Evolutionary conservation across 1,284 basidiomycete genomes (phyloP), one percentile per base, ranked within the genome.

Genomic region (Cutaneotrichosporon daszewskae): DNA sequence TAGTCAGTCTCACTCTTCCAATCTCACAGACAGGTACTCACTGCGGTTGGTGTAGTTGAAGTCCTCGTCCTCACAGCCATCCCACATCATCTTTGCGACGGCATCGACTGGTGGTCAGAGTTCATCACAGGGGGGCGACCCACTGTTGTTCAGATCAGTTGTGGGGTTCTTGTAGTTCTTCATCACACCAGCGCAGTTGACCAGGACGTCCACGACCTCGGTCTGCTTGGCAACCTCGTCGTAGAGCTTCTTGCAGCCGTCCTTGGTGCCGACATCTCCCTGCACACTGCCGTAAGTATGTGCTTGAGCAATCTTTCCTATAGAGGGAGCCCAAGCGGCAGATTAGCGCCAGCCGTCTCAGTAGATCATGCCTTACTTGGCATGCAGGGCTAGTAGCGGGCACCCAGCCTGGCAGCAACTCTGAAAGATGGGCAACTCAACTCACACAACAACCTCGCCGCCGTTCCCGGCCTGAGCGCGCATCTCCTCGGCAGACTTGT

Each of bases 211-310:
- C 18, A 68, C 42, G 10, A 49, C 52, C 4, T 49, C 40, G 11
- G 56, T 56, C 37, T 60, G 57, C 10, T 45, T 55, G 9, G 54
- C 54, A 18, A 68, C 53, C 3, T 56, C 52, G 7, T 62, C 58
- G 24, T 57, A 59, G 27, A 68, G 59, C 25, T 57, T 59, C 40
- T 52, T 50, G 38, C 58, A 58, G 10, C 58, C 57, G 11, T 57
- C 57, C 47, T 70, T 70, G 38, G 64, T 59, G 2, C 59, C 51
- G 3, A 72, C 62, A 39, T 72, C 69, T 9, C 66, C 69, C 39
- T 64, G 59, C n/a, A 69, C 51, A 3, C 66, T 70, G 40, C 1
- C 8, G 17, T 41, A 12, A 41, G 39, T 14, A 3, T 11, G 9
- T 31, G 28, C 6, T 31, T 12, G 27, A 4, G 11, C 24, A 16